phyloP scores from a whole-genome alignment of 371 early-diverging fungal genomes.

The Lichtheimia corymbifera region DNA sequence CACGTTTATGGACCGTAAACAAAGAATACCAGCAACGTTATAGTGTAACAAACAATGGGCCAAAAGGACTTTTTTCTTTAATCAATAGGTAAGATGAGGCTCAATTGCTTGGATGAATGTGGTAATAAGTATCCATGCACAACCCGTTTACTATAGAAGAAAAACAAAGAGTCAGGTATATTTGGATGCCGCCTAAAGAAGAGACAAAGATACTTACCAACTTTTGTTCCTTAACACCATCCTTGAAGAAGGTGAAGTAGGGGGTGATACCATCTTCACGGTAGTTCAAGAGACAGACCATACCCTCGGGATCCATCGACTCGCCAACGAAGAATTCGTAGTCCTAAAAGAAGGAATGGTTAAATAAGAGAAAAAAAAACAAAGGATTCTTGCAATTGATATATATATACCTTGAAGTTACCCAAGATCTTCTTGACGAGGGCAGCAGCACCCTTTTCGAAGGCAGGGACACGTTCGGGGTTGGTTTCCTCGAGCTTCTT shows the following conservation, averaged over 20 bases:
- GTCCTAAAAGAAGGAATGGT: slow-evolving; percentile 38
- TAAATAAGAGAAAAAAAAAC: neutral
- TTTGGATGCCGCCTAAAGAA: too few species aligned
- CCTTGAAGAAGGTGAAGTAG: slow-evolving; percentile 91
- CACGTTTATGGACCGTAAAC: too few species aligned
- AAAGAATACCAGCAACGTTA: too few species aligned
- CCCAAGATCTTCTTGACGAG: slow-evolving; percentile 80
- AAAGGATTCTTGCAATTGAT: neutral
- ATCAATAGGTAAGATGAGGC: too few species aligned
- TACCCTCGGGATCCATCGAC: slow-evolving; percentile 86
- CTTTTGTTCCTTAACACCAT: slow-evolving; percentile 83
- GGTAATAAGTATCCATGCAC: too few species aligned
- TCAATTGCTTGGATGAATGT: too few species aligned
- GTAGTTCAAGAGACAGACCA: slow-evolving; percentile 92
- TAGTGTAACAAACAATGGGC: too few species aligned
- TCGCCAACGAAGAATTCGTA: slow-evolving; percentile 93
- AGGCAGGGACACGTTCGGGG: slow-evolving; percentile 71
- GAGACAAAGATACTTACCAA: slow-evolving; percentile 31
- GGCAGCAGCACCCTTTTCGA: slow-evolving; percentile 64
- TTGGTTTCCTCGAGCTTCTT: slow-evolving; percentile 59
- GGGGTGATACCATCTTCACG: slow-evolving; percentile 93
- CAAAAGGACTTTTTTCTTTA: too few species aligned
- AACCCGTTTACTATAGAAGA: too few species aligned
- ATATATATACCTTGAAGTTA: slow-evolving; percentile 65
- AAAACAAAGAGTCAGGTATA: too few species aligned